Evolutionary conservation across 1,284 basidiomycete species (phyloP).

Genomic region (Megacollybia platyphylla): DNA sequence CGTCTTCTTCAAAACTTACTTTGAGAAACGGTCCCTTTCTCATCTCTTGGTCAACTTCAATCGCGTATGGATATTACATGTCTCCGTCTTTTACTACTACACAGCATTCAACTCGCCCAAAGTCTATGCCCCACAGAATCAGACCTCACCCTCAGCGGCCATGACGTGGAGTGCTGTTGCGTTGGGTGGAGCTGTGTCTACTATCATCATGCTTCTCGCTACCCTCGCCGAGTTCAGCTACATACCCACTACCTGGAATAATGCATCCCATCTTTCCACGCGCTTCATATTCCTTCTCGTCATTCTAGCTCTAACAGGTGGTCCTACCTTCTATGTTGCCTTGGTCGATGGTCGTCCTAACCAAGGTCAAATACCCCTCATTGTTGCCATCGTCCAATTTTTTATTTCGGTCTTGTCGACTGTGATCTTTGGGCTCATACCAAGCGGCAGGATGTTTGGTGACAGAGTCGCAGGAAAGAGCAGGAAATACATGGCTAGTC

Average conservation of each 20-base stretch:
- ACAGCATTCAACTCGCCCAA: constrained; percentile 94
- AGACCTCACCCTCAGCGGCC: constrained; percentile 45
- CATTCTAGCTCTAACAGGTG: constrained; percentile 77
- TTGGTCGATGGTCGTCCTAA: constrained; percentile 52
- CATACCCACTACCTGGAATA: constrained; percentile 97
- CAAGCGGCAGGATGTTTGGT: constrained; percentile 90
- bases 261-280: constrained; percentile 86
- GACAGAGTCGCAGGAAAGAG: constrained; percentile 90
- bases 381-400: constrained; percentile 84
- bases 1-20: constrained; percentile 96
- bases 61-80: constrained; percentile 90
- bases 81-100: constrained; percentile 88
- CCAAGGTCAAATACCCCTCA: constrained; percentile 56
- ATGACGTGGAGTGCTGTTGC: constrained; percentile 93
- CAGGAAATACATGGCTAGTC: constrained; percentile 91
- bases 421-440: constrained; percentile 71
- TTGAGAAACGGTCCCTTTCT: constrained; percentile 84
- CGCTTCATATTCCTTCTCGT: constrained; percentile 80
- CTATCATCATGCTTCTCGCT: constrained; percentile 82
- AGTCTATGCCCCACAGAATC: constrained; percentile 68
- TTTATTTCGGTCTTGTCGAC: constrained; percentile 76
- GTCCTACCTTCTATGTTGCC: constrained; percentile 86
- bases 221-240: constrained; percentile 89
- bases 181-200: constrained; percentile 83
- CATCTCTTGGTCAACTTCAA: constrained; percentile 97